phyloP scores from a whole-genome alignment of 75 land plant species.

The Picea glauca region DNA sequence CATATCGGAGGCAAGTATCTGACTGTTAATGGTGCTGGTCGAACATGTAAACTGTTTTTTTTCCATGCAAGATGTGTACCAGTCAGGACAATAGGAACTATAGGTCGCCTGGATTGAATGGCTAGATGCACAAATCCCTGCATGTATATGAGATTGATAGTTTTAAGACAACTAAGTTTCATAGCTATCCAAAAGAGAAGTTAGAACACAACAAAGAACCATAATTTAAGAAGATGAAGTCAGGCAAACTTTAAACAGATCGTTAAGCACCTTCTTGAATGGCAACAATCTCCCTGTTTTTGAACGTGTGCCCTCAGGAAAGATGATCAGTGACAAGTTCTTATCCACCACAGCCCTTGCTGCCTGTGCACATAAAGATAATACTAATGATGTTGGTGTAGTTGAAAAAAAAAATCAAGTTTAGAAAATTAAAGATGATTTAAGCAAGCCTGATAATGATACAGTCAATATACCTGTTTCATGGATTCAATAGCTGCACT shows the following conservation, averaged over 20 bases:
- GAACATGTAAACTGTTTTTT: constrained; percentile 34
- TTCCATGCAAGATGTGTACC: constrained; percentile 53
- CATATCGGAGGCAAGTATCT: constrained; percentile 40
- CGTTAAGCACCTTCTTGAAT: constrained; percentile 36
- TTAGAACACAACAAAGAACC: neutral
- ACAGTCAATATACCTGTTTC: constrained; percentile 26
- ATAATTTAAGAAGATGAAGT: neutral
- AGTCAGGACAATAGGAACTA: constrained; percentile 45
- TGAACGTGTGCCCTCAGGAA: constrained; percentile 54
- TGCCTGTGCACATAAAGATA: constrained; percentile 15
- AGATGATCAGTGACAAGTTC: constrained; percentile 39
- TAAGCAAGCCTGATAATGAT: neutral
- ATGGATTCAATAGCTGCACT: constrained; percentile 36
- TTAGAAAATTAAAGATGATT: neutral
- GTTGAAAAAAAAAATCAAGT: neutral
- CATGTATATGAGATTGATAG: neutral
- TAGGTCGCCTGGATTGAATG: constrained; percentile 35
- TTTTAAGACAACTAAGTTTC: neutral
- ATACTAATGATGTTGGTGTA: neutral
- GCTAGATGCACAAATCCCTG: constrained; percentile 51
- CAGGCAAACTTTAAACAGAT: neutral
- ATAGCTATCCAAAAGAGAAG: neutral
- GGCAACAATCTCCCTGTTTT: constrained; percentile 42
- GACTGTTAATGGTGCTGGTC: constrained; percentile 42
- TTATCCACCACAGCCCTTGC: constrained; percentile 29